Conservation (phyloP, 1,139 yeast species). For the Groenewaldozyma auringiensis region DNA sequence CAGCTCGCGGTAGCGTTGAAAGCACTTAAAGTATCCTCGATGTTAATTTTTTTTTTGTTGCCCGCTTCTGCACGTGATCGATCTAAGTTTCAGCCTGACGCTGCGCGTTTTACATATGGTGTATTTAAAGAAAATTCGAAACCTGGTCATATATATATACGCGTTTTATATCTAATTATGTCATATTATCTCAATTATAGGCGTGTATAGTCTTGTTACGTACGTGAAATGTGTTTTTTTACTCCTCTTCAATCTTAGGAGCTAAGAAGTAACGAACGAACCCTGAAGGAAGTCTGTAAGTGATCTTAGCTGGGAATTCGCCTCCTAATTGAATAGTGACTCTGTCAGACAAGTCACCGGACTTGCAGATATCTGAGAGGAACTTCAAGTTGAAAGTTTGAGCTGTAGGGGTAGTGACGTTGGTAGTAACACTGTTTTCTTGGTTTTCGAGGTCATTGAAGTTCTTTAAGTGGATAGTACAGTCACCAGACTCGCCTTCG, state of each 20-base stretch:
- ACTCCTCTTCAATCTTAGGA: slow-evolving; percentile 88
- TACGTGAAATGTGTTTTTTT: too few relatives aligned
- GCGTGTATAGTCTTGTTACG: too few relatives aligned
- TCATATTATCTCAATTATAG: too few relatives aligned
- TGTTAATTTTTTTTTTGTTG: too few relatives aligned
- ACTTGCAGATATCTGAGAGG: slow-evolving; percentile 84
- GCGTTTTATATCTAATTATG: too few relatives aligned
- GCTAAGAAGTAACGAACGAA: slow-evolving; percentile 93
- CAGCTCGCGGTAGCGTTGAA: too few relatives aligned
- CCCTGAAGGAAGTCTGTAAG: slow-evolving; percentile 88
- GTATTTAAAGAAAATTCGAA: too few relatives aligned
- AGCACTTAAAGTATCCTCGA: too few relatives aligned
- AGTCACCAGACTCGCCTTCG: slow-evolving; percentile 90
- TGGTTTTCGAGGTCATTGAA: slow-evolving; percentile 64
- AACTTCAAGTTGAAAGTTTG: slow-evolving; percentile 89
- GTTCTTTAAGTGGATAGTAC: slow-evolving; percentile 81
- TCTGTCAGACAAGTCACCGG: slow-evolving; percentile 65
- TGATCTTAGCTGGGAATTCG: slow-evolving; percentile 90
- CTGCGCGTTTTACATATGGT: too few relatives aligned
- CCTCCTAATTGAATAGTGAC: slow-evolving; percentile 84
- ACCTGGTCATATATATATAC: too few relatives aligned
- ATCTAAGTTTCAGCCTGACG: too few relatives aligned
- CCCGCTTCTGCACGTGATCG: too few relatives aligned
- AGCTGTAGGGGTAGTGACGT: slow-evolving; percentile 79
- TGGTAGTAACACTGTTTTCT: slow-evolving; percentile 64